Percentiles rank a stretch among this genome's conserved stretches.
Evolutionary conservation across 192 early-diverging fungal genomes (phyloP).

Genomic region (Allomyces macrogynus): DNA sequence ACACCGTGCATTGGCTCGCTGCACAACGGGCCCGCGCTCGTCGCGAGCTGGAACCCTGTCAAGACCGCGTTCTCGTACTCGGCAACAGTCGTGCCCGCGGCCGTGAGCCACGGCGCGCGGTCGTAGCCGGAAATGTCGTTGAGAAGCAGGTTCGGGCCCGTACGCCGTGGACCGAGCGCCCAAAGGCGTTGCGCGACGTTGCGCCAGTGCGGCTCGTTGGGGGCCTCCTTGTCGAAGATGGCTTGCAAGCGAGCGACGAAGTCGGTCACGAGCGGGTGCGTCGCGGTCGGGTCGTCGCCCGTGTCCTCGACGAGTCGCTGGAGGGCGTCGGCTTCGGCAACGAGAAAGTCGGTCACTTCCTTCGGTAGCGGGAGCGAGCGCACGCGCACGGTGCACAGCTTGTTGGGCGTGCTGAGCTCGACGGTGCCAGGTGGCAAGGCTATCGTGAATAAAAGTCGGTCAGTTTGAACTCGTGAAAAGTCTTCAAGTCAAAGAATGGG

Average conservation of each 20-base stretch:
- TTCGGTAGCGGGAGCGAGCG: slow-evolving; percentile 49
- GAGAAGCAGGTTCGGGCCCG: slow-evolving; percentile 59
- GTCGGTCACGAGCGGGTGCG: slow-evolving; percentile 6
- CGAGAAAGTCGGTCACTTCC: not conserved
- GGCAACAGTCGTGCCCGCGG: not conserved
- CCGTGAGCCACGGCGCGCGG: slow-evolving; percentile 6
- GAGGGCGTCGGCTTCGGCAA: slow-evolving; percentile 3
- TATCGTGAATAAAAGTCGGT: not conserved
- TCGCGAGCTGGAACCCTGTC: slow-evolving; percentile 86
- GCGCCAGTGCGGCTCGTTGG: slow-evolving; percentile 9
- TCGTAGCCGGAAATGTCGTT: slow-evolving; percentile 36
- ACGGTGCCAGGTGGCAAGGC: slow-evolving; percentile 38
- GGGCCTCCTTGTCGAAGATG: slow-evolving; percentile 14
- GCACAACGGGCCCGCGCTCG: slow-evolving; percentile 74
- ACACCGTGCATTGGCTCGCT: slow-evolving; percentile 81
- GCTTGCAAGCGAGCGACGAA: slow-evolving; percentile 7
- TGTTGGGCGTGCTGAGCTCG: slow-evolving; percentile 33
- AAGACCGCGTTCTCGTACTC: slow-evolving; percentile 48
- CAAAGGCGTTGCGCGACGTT: slow-evolving; percentile 33
- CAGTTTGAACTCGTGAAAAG: not conserved
- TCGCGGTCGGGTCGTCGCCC: no score
- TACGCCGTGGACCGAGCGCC: slow-evolving; percentile 63
- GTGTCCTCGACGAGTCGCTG: no score
- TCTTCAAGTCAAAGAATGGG: not conserved
- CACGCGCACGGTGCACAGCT: slow-evolving; percentile 34